These are phyloP conservation scores for Populus deltoides DNA, from an alignment of 345 rosid species.

Conservation along the genomic window DNA sequence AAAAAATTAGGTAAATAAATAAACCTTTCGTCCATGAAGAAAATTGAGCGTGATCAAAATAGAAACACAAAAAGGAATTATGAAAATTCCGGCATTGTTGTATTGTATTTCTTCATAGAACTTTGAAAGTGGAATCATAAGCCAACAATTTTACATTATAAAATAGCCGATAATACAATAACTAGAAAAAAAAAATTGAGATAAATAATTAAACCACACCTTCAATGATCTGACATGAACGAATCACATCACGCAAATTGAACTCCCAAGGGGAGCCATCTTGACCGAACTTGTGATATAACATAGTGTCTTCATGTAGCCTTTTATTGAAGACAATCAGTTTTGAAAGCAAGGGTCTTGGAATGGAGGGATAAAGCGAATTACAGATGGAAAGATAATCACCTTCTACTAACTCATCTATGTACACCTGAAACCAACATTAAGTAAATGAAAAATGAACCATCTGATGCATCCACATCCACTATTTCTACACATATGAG, in stretches of 20 bases:
- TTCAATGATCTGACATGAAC: constrained; percentile 80
- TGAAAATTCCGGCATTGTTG: too few relatives aligned
- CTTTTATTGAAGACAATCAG: constrained; percentile 70
- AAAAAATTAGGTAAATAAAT: too few relatives aligned
- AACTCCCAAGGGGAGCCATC: constrained; percentile 99
- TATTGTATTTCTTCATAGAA: too few relatives aligned
- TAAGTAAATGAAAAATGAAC: background rate
- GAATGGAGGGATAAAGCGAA: constrained; percentile 72
- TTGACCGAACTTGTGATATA: constrained; percentile 65
- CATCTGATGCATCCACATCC: background rate
- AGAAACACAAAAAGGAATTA: too few relatives aligned
- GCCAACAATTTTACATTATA: background rate
- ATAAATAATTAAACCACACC: constrained; percentile 37
- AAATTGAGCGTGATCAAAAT: too few relatives aligned
- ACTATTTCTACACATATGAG: background rate
- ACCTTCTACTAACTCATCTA: constrained; percentile 81
- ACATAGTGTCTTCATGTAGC: constrained; percentile 75
- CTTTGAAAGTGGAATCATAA: too few relatives aligned
- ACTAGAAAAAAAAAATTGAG: background rate
- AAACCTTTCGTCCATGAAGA: too few relatives aligned
- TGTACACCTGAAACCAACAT: constrained; percentile 65
- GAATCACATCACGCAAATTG: constrained; percentile 85
- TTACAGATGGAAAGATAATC: constrained; percentile 77
- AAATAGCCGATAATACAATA: background rate
- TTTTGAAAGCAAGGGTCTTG: constrained; percentile 61